Percentiles rank a stretch among this genome's conserved stretches.
Conservation (phyloP, 768 basidiomycete species). For the Tulasnella sp. region DNA sequence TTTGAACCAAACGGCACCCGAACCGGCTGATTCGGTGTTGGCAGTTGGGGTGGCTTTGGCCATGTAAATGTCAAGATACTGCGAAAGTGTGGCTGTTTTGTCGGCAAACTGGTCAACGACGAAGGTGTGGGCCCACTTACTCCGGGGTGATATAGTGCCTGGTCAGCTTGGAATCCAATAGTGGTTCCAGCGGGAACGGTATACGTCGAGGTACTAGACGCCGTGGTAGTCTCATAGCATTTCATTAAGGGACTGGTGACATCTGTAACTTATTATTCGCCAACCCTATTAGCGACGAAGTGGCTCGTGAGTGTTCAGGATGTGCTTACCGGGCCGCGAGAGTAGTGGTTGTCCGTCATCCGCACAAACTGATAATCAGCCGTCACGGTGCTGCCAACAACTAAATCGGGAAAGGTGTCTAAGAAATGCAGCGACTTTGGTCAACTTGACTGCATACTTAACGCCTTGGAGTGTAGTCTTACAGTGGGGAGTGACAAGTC, state of each 20-base stretch:
- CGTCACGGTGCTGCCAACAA: constrained; percentile 12
- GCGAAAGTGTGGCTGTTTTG: neutral
- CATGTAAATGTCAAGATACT: constrained; percentile 41
- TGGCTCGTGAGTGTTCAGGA: neutral
- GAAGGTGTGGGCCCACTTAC: neutral
- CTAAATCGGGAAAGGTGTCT: constrained; percentile 15
- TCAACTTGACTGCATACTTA: neutral
- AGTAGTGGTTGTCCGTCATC: constrained; percentile 29
- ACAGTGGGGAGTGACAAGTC: constrained; percentile 2
- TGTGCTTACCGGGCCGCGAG: constrained; percentile 19
- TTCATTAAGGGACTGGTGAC: constrained; percentile 20
- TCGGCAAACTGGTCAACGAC: neutral
- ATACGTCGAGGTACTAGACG: constrained; percentile 6
- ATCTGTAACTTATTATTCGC: constrained; percentile 2
- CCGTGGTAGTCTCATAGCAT: constrained; percentile 20
- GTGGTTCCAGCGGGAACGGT: constrained; percentile 26
- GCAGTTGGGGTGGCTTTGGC: constrained; percentile 48
- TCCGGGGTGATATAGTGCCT: constrained; percentile 29
- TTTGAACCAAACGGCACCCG: constrained; percentile 51
- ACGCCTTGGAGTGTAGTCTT: neutral
- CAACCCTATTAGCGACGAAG: too few relatives aligned
- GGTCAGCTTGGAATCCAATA: constrained; percentile 26
- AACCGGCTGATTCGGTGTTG: constrained; percentile 42
- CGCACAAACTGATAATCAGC: constrained; percentile 27
- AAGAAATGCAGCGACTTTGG: neutral